Percentiles rank a stretch among this genome's conserved stretches.
Evolutionary conservation across 2,329 filamentous ascomycete species (phyloP).

Genomic region (Colletotrichum sp.): DNA sequence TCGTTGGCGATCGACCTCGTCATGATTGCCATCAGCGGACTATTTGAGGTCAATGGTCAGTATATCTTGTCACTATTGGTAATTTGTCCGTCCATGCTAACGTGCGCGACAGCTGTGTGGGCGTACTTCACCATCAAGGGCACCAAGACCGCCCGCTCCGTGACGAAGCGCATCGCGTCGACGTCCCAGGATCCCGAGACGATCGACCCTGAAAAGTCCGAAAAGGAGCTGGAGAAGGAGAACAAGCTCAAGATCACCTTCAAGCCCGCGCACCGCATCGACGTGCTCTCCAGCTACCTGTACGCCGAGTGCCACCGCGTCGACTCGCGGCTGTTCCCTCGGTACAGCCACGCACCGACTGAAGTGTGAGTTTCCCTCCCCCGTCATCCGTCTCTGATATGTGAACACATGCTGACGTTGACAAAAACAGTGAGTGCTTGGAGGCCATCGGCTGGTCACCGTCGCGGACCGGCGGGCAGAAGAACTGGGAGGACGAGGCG

Average conservation of each 20-base stretch:
- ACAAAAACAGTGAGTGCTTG: background rate
- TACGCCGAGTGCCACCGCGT: conserved; percentile 15
- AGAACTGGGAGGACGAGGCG: conserved; percentile 19
- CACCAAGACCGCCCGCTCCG: conserved; percentile 15
- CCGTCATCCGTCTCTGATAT: no score
- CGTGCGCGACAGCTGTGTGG: background rate
- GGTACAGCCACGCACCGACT: conserved; percentile 9
- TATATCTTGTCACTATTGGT: background rate
- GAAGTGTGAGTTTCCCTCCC: conserved; percentile 1
- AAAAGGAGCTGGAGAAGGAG: conserved; percentile 16
- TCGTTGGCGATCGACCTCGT: conserved; percentile 9
- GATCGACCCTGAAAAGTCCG: conserved; percentile 6
- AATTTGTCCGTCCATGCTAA: background rate
- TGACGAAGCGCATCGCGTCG: conserved; percentile 13
- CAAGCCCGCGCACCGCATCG: conserved; percentile 2
- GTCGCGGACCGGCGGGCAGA: background rate
- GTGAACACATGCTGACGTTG: background rate
- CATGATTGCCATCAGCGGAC: conserved; percentile 11
- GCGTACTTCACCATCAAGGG: conserved; percentile 20
- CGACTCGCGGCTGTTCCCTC: conserved; percentile 6
- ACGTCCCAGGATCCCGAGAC: conserved; percentile 14
- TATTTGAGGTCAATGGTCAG: conserved; percentile 18
- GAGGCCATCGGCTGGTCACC: conserved; percentile 19
- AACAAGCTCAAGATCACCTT: conserved; percentile 12
- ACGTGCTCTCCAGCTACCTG: conserved; percentile 8